These are phyloP conservation scores for Macroventuria anomochaeta DNA, from an alignment of 2,329 filamentous ascomycete species.

Conservation along the genomic window DNA sequence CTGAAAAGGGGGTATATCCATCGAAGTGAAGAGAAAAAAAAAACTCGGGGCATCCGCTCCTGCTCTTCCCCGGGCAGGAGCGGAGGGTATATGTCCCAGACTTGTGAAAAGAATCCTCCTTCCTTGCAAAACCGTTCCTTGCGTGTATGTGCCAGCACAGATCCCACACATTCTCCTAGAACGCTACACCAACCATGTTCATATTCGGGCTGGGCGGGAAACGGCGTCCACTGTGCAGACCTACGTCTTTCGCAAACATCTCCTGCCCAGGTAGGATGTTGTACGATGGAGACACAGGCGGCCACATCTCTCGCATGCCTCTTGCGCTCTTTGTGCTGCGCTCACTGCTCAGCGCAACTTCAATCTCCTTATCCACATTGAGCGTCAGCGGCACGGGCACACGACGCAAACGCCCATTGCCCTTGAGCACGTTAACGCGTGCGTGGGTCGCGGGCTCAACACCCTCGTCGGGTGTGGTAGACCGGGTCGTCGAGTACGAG, in stretches of 20 bases:
- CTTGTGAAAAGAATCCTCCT: too few species aligned
- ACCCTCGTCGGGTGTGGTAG: slow-evolving; percentile 4
- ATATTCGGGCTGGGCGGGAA: slow-evolving; percentile 26
- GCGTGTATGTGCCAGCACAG: slow-evolving; percentile 7
- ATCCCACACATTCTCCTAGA: slow-evolving; percentile 24
- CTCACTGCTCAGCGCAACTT: slow-evolving; percentile 20
- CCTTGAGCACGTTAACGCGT: slow-evolving; percentile 27
- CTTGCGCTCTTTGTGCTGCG: slow-evolving; percentile 26
- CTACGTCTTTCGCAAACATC: slow-evolving; percentile 29
- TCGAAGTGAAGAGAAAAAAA: slow-evolving; percentile 12
- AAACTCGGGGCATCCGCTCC: slow-evolving; percentile 2
- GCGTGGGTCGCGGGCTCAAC: slow-evolving; percentile 16
- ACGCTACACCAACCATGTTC: slow-evolving; percentile 43
- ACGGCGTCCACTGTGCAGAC: slow-evolving; percentile 19
- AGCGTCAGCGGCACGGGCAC: slow-evolving; percentile 40
- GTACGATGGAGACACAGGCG: slow-evolving; percentile 37
- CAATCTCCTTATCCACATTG: slow-evolving; percentile 33
- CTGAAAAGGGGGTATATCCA: slow-evolving; percentile 18
- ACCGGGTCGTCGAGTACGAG: slow-evolving; percentile 19
- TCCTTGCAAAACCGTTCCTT: too few species aligned
- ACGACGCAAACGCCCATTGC: slow-evolving; percentile 32
- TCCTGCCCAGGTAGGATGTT: slow-evolving; percentile 42
- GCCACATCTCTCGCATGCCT: slow-evolving; percentile 30
- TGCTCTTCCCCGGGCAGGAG: neutral
- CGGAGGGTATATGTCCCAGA: slow-evolving; percentile 14